Percentiles rank a stretch among this genome's conserved stretches.
Conservation (phyloP, 2,329 filamentous ascomycete species). For the Fusarium bactridioides region DNA sequence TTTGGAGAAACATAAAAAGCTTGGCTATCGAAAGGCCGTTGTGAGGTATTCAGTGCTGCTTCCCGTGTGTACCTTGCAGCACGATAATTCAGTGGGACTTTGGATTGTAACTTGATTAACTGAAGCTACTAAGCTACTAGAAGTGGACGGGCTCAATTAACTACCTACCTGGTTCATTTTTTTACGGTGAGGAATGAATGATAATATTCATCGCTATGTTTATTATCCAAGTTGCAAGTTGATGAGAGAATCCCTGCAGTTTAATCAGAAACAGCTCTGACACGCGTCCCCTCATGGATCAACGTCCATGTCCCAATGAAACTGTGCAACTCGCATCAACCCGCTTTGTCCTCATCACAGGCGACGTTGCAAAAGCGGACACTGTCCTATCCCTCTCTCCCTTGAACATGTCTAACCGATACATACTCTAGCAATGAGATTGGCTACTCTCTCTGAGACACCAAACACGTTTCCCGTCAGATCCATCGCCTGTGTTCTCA, state of each 20-base stretch:
- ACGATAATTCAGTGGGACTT: slow-evolving; percentile 2
- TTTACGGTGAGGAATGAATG: not conserved
- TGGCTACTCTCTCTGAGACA: slow-evolving; percentile 14
- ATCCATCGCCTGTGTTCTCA: not conserved
- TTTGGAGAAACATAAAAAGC: slow-evolving; percentile 1
- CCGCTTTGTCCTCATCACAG: not conserved
- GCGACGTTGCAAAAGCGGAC: not conserved
- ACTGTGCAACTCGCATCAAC: slow-evolving; percentile 1
- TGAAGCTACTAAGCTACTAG: not conserved
- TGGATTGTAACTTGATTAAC: slow-evolving; percentile 19
- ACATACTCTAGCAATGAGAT: slow-evolving; percentile 11
- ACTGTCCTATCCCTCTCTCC: slow-evolving; percentile 14
- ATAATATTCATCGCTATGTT: not conserved
- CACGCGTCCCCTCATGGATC: slow-evolving; percentile 36
- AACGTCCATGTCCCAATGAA: slow-evolving; percentile 9
- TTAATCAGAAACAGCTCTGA: slow-evolving; percentile 35
- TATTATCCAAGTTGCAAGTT: not conserved
- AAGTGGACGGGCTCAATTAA: not conserved
- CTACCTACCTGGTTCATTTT: not conserved
- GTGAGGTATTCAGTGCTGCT: not conserved
- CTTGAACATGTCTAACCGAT: slow-evolving; percentile 12
- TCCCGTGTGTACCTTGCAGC: not conserved
- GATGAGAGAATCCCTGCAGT: not conserved
- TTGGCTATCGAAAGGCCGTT: slow-evolving; percentile 2
- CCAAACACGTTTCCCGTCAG: not conserved